Evolutionary conservation across 768 basidiomycete species (phyloP).

Genomic region (Suillus lakei): DNA sequence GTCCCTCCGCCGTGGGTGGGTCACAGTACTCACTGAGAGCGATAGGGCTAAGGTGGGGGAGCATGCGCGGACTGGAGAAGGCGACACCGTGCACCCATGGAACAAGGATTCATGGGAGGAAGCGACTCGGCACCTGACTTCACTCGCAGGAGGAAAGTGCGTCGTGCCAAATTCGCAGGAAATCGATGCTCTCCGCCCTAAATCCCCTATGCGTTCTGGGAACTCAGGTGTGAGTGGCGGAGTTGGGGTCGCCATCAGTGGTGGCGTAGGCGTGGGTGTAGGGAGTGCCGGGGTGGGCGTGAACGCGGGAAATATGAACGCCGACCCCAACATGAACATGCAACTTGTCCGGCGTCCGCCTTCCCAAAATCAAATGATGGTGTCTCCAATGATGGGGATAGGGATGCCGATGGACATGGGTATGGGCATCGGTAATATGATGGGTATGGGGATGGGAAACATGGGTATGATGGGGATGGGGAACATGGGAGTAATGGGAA

Average conservation of each 20-base stretch:
- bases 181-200: slow-evolving; percentile 84
- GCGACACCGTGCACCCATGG: slow-evolving; percentile 48
- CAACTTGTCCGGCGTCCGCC: slow-evolving; percentile 7
- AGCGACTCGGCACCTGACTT: slow-evolving; percentile 55
- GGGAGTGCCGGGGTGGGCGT: slow-evolving; percentile 12
- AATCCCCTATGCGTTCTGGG: slow-evolving; percentile 70
- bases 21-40: slow-evolving; percentile 75
- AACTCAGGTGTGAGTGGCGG: slow-evolving; percentile 28
- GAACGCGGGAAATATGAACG: slow-evolving; percentile 7
- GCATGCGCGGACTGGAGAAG: slow-evolving; percentile 30
- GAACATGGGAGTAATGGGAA: slow-evolving; percentile 41
- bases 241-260: slow-evolving; percentile 26
- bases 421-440: slow-evolving; percentile 43
- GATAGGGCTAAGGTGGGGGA: slow-evolving; percentile 58
- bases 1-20: slow-evolving; percentile 87
- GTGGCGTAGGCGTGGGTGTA: slow-evolving; percentile 25
- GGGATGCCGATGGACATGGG: slow-evolving; percentile 41
- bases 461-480: slow-evolving; percentile 43
- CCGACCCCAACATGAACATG: slow-evolving; percentile 18
- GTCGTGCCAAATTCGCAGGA: slow-evolving; percentile 79
- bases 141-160: slow-evolving; percentile 51
- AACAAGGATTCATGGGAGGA: slow-evolving; percentile 69
- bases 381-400: slow-evolving; percentile 49
- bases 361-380: slow-evolving; percentile 33
- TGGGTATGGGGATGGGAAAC: slow-evolving; percentile 42